Evolutionary conservation across 176 grass and related monocot species (phyloP).

Genomic region (Luzula sylvatica): DNA sequence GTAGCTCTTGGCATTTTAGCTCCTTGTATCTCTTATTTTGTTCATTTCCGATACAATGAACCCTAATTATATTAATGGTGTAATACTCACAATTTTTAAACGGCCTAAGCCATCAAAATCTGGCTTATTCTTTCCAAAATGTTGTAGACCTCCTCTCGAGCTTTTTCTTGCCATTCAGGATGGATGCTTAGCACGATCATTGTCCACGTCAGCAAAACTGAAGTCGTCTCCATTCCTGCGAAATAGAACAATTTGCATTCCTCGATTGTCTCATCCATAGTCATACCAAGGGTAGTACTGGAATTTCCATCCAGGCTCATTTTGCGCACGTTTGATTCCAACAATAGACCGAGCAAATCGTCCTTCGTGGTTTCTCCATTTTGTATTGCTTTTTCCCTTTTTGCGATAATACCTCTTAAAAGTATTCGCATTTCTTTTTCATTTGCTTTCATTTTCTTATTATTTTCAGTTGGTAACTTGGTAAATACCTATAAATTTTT

Average conservation of each 20-base stretch:
- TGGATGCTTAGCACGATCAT: slow-evolving; percentile 25
- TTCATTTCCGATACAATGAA: background rate
- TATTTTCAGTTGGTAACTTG: slow-evolving; percentile 39
- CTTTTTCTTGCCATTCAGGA: slow-evolving; percentile 15
- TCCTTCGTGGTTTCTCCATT: slow-evolving; percentile 10
- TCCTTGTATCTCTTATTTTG: no score
- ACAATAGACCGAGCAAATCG: slow-evolving; percentile 36
- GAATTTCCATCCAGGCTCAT: slow-evolving; percentile 2
- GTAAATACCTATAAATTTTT: slow-evolving; percentile 14
- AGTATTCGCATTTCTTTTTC: slow-evolving; percentile 28
- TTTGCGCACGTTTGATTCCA: slow-evolving; percentile 37
- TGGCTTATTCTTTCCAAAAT: slow-evolving; percentile 15
- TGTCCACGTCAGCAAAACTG: slow-evolving; percentile 18
- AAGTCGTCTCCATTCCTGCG: slow-evolving; percentile 61
- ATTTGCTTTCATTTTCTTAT: slow-evolving; percentile 32
- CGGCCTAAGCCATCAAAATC: slow-evolving; percentile 38
- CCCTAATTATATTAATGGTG: background rate
- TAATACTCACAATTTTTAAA: slow-evolving; percentile 39
- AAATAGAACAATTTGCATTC: slow-evolving; percentile 46
- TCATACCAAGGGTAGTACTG: slow-evolving; percentile 27
- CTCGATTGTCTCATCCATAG: slow-evolving; percentile 44
- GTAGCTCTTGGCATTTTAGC: no score
- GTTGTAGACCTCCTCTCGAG: slow-evolving; percentile 17
- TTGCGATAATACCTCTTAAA: slow-evolving; percentile 25
- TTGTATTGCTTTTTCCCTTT: slow-evolving; percentile 28